A percentile compares a stretch with the other conserved stretches of the same genome.
Conservation (phyloP, 805 yeast species). For the Debaryomyces hansenii region DNA sequence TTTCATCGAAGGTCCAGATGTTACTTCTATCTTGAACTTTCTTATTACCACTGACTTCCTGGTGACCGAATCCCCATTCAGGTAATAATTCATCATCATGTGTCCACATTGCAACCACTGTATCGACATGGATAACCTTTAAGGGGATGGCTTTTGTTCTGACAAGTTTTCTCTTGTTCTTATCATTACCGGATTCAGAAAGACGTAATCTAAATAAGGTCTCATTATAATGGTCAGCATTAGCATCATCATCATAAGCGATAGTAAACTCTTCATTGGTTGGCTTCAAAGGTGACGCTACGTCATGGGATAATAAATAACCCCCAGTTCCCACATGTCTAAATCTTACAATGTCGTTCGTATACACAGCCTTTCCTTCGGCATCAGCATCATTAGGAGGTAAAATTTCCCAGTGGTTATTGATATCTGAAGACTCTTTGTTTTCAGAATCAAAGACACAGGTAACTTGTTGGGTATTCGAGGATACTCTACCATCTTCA, state of each 20-base stretch:
- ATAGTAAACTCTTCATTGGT: conserved; percentile 95
- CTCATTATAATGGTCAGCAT: conserved; percentile 54
- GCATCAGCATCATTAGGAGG: conserved; percentile 52
- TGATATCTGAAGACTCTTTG: conserved; percentile 43
- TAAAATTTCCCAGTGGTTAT: conserved; percentile 84
- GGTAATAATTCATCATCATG: conserved; percentile 82
- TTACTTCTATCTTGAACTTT: conserved; percentile 66
- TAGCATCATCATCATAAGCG: conserved; percentile 59
- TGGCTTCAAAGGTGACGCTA: conserved; percentile 88
- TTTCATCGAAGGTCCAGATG: conserved; percentile 74
- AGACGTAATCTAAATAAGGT: conserved; percentile 78
- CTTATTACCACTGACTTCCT: conserved; percentile 94
- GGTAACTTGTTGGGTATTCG: conserved; percentile 94
- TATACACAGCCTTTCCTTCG: conserved; percentile 53
- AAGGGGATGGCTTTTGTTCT: conserved; percentile 71
- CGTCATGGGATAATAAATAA: conserved; percentile 85
- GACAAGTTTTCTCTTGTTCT: conserved; percentile 48
- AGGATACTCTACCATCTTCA: conserved; percentile 93
- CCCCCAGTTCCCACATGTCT: conserved; percentile 81
- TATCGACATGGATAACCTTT: conserved; percentile 76
- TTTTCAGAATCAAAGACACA: conserved; percentile 48
- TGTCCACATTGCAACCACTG: conserved; percentile 93
- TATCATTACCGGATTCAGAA: conserved; percentile 34
- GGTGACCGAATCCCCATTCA: conserved; percentile 92
- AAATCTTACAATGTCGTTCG: conserved; percentile 76